These are phyloP conservation scores for Triticum turgidum DNA, from an alignment of 176 grass and related monocot genomes.

Conservation along the genomic window DNA sequence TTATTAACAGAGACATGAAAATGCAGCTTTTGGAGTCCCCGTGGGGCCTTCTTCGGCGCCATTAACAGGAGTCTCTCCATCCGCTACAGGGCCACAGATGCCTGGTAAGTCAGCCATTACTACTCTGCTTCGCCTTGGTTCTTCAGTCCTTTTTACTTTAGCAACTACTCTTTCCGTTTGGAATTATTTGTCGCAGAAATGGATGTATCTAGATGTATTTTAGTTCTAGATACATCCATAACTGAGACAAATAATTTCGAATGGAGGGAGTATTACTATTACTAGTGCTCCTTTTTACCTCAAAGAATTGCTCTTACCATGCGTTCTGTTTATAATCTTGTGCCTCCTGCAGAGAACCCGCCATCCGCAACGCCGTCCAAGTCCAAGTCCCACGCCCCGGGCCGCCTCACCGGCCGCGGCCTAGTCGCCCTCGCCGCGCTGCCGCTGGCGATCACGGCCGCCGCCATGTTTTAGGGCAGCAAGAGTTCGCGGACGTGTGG, in stretches of 20 bases:
- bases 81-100: constrained; percentile 33
- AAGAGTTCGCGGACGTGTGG: background rate
- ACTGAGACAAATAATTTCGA: no score
- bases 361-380: constrained; percentile 5
- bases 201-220: no score
- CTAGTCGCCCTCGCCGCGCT: constrained; percentile 25
- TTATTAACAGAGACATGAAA: background rate
- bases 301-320: background rate
- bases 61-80: constrained; percentile 24
- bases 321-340: background rate
- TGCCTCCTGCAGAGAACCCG: constrained; percentile 24
- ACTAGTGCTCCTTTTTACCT: background rate
- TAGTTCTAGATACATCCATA: no score
- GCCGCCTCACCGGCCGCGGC: constrained; percentile 1
- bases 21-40: constrained; percentile 66
- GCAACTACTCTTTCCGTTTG: no score
- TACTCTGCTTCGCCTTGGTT: background rate
- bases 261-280: no score
- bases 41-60: constrained; percentile 53
- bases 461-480: constrained; percentile 17
- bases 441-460: background rate
- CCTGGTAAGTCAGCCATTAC: constrained; percentile 32
- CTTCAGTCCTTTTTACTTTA: background rate
- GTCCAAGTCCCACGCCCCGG: background rate
- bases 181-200: no score